phyloP scores from a whole-genome alignment of 441 rosid genomes.

The Macaranga tanarius region DNA sequence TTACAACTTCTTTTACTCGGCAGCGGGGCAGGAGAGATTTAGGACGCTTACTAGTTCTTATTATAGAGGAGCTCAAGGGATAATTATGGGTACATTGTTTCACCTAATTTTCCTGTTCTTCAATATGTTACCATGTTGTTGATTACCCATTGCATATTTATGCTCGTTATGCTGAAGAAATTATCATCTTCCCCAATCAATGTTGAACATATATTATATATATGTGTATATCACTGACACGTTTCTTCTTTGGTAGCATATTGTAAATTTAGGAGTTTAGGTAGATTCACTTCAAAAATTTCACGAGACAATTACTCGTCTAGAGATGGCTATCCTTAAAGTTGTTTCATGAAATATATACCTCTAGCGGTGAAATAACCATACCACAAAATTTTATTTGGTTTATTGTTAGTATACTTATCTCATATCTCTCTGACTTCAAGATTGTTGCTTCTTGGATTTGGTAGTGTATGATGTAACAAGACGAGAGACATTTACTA shows the following conservation, averaged over 20 bases:
- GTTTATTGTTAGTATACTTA: neutral
- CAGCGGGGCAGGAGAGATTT: slow-evolving; percentile 86
- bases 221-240: neutral
- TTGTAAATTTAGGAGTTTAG: no score
- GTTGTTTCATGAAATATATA: neutral
- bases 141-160: neutral
- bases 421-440: neutral
- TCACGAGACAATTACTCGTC: neutral
- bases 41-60: slow-evolving; percentile 81
- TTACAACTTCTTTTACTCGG: slow-evolving; percentile 21
- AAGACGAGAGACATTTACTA: slow-evolving; percentile 49
- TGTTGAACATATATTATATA: neutral
- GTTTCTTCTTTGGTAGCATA: neutral
- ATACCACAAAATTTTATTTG: neutral
- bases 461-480: slow-evolving; percentile 45
- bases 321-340: neutral
- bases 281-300: neutral
- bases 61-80: slow-evolving; percentile 85
- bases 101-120: neutral
- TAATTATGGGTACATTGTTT: slow-evolving; percentile 54
- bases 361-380: neutral
- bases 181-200: neutral
- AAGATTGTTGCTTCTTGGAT: slow-evolving; percentile 4
- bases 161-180: neutral
- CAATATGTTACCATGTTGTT: neutral